A percentile compares a stretch with the other conserved stretches of the same genome.
Evolutionary conservation across 1,284 basidiomycete species (phyloP).

Genomic region (Malassezia brasiliensis): DNA sequence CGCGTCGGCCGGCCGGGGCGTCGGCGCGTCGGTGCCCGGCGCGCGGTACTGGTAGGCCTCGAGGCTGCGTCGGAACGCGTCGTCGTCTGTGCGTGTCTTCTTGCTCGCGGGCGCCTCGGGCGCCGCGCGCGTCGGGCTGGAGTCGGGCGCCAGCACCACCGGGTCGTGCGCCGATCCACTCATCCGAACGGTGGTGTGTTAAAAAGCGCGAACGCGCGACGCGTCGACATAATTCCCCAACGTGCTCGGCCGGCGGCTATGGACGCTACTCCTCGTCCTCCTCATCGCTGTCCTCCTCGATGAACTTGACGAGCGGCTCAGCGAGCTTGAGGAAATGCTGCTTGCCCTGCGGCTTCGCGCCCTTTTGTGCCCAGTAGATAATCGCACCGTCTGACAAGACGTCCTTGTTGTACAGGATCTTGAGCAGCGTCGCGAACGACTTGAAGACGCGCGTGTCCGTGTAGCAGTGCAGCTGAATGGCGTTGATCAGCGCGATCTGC

Average conservation of each 20-base stretch:
- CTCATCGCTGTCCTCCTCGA: slow-evolving; percentile 59
- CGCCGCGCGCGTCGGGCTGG: slow-evolving; percentile 9
- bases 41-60: slow-evolving; percentile 11
- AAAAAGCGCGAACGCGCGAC: slow-evolving; percentile 1
- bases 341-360: slow-evolving; percentile 83
- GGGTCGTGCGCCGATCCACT: slow-evolving; percentile 15
- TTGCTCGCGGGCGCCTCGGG: background rate
- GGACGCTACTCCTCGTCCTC: slow-evolving; percentile 54
- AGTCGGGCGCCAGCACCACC: slow-evolving; percentile 17
- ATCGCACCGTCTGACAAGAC: slow-evolving; percentile 89
- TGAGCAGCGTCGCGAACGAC: slow-evolving; percentile 82
- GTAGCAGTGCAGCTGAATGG: slow-evolving; percentile 72
- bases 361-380: slow-evolving; percentile 94
- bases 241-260: background rate
- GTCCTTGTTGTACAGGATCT: slow-evolving; percentile 80
- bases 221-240: slow-evolving; percentile 5
- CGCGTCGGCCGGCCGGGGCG: background rate
- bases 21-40: background rate
- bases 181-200: background rate
- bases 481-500: slow-evolving; percentile 58
- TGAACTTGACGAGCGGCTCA: slow-evolving; percentile 77
- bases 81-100: background rate
- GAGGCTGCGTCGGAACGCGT: slow-evolving; percentile 2
- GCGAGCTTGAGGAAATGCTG: slow-evolving; percentile 86
- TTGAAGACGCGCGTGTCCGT: slow-evolving; percentile 88